Conservation (phyloP, 441 rosid species). For the Jatropha podagrica region DNA sequence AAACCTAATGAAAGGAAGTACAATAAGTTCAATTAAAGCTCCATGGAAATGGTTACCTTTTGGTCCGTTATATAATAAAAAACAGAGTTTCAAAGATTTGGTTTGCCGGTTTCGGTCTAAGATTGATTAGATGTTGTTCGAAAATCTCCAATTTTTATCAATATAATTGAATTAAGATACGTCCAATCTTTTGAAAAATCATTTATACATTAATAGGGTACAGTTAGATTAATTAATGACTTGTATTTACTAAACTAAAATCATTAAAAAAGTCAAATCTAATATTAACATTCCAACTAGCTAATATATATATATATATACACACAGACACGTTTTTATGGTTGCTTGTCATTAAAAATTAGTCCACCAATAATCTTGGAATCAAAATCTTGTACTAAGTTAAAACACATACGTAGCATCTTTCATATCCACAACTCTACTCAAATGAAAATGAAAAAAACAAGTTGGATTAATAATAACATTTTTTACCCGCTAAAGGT, state of each 20-base stretch:
- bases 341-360: no score
- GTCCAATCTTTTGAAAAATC: background rate
- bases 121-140: background rate
- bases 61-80: background rate
- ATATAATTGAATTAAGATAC: background rate
- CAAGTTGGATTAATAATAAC: no score
- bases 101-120: slow-evolving; percentile 9
- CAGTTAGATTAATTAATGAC: no score
- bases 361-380: background rate
- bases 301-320: no score
- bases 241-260: no score
- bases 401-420: background rate
- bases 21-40: background rate
- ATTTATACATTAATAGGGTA: background rate
- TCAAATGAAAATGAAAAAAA: background rate
- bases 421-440: background rate
- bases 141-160: slow-evolving; percentile 2
- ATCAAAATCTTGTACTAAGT: background rate
- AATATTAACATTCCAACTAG: no score
- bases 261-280: no score
- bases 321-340: no score
- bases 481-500: no score
- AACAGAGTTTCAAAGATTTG: slow-evolving; percentile 7
- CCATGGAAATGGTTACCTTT: background rate
- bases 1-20: background rate